A percentile compares a stretch with the other conserved stretches of the same genome.
phyloP scores from a whole-genome alignment of 2,329 filamentous ascomycete species.

The Herpotrichia juniperi region DNA sequence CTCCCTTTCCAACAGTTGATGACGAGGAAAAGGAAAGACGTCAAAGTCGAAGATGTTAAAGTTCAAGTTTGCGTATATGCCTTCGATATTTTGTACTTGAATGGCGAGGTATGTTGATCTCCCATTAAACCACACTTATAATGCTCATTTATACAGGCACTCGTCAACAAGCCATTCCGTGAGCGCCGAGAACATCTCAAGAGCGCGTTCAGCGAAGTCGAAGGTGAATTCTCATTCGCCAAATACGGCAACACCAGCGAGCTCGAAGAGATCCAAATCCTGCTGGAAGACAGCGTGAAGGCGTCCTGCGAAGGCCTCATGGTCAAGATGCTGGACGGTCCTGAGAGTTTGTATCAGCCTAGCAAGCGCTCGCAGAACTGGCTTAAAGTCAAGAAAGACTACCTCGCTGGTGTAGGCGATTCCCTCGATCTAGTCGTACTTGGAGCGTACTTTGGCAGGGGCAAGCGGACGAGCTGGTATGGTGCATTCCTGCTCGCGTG shows the following conservation, averaged over 20 bases:
- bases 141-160: slow-evolving; percentile 54
- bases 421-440: slow-evolving; percentile 95
- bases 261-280: slow-evolving; percentile 88
- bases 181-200: slow-evolving; percentile 80
- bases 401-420: slow-evolving; percentile 90
- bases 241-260: slow-evolving; percentile 86
- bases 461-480: slow-evolving; percentile 94
- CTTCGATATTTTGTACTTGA: slow-evolving; percentile 92
- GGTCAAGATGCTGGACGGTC: slow-evolving; percentile 98
- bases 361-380: slow-evolving; percentile 96
- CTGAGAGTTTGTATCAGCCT: slow-evolving; percentile 92
- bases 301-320: slow-evolving; percentile 96
- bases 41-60: slow-evolving; percentile 93
- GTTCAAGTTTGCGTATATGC: slow-evolving; percentile 97
- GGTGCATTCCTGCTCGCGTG: slow-evolving; percentile 95
- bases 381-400: slow-evolving; percentile 99
- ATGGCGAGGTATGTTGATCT: slow-evolving; percentile 70
- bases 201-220: slow-evolving; percentile 73
- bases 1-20: slow-evolving; percentile 97
- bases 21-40: slow-evolving; percentile 97
- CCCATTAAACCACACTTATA: not conserved
- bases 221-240: slow-evolving; percentile 92
- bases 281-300: slow-evolving; percentile 94
- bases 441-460: slow-evolving; percentile 91
- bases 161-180: slow-evolving; percentile 85